Base-by-base conservation (phyloP, 805 yeast genomes). In the Barnettozyma populi region DNA sequence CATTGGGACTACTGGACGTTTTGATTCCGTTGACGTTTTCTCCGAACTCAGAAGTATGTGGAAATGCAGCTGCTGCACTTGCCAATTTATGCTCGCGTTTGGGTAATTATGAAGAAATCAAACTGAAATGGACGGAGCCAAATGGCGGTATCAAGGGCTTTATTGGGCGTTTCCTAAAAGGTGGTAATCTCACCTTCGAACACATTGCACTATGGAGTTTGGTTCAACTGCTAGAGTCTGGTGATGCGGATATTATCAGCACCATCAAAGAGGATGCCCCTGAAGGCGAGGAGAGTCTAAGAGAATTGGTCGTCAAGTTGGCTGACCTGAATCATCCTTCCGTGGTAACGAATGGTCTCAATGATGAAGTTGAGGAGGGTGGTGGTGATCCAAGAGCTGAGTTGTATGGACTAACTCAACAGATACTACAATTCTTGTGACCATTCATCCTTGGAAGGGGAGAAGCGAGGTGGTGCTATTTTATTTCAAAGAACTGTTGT, bases 171-270 rank as follows among this genome's bases (percentile, higher is more conserved):
- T 94, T 92, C 64, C 73, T 94, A 60, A 81, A 80, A 52, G 79
- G 89, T 60, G 84, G 84, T 36, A 94, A 90, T 64, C 85, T 95
- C 13, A 94, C 98, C 0, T 94, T 94, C 67, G 98, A 94, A 69
- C 99, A 94, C 65, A 94, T 94, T 68, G 97, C 98, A 1, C 78
- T 90, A 51, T 94, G 99, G 99, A 92, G 97, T 39, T 84, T 90
- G 56, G 74, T 92, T 57, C 99, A 94, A 69, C 75, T 94, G 54
- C 76, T 94, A 55, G 99, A 94, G 67, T 82, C 95, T 51, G 87
- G 85, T 57, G 86, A 90, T 61, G 65, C 67, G 45, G 82, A 82
- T 61, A 72, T 85, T 59, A 54, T 66, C n/a, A 62, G 73, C 16
- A 67, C 79, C 57, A 78, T 81, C 37, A 79, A 78, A 58, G 39